Evolutionary conservation across 805 yeast genomes (phyloP).

Genomic region (Ogataea paraovalis): DNA sequence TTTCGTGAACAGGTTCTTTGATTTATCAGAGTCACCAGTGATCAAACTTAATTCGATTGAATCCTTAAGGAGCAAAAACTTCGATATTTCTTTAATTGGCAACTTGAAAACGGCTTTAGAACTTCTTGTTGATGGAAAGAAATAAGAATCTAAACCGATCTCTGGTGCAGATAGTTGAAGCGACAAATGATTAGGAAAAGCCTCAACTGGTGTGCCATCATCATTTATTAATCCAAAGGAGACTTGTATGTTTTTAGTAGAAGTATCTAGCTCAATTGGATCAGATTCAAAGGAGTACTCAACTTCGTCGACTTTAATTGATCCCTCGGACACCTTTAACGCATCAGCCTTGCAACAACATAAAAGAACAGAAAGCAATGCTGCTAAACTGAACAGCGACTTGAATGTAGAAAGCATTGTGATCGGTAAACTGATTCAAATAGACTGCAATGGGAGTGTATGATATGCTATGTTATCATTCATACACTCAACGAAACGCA

Average conservation of each 20-base stretch:
- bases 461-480: no score
- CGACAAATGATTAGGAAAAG: conserved; percentile 25
- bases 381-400: neutral
- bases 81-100: conserved; percentile 22
- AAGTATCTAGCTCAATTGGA: conserved; percentile 7
- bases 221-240: conserved; percentile 16
- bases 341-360: neutral
- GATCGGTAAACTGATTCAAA: no score
- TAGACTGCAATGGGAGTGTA: no score
- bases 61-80: conserved; percentile 17
- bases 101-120: conserved; percentile 12
- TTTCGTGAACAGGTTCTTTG: conserved; percentile 11
- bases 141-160: conserved; percentile 12
- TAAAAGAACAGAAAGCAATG: neutral
- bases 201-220: conserved; percentile 1
- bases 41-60: conserved; percentile 21
- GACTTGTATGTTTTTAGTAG: conserved; percentile 6
- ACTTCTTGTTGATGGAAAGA: conserved; percentile 20
- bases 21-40: conserved; percentile 24
- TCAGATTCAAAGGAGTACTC: conserved; percentile 3
- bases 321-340: conserved; percentile 3
- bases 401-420: neutral
- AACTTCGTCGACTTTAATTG: conserved; percentile 8
- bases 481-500: no score
- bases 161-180: conserved; percentile 17